A percentile compares a stretch with the other conserved stretches of the same genome.
These are phyloP conservation scores for Dryas drummondii DNA, from an alignment of 306 rosid genomes.

Conservation along the genomic window DNA sequence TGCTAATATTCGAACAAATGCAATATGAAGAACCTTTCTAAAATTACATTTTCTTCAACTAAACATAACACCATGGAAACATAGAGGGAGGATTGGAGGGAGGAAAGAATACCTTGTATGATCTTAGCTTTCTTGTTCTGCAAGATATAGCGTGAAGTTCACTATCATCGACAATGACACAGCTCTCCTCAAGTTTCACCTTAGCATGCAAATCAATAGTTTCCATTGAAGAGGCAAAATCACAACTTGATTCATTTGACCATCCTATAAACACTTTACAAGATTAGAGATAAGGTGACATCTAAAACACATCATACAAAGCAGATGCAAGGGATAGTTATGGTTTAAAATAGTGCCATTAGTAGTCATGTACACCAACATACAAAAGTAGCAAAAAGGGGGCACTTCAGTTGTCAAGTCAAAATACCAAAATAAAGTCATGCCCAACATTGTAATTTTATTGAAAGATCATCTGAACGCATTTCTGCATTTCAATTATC, in stretches of 20 bases:
- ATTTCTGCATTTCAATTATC: background rate
- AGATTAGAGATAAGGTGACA: constrained; percentile 5
- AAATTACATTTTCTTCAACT: background rate
- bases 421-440: background rate
- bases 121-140: constrained; percentile 63
- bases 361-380: background rate
- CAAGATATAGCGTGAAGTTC: constrained; percentile 51
- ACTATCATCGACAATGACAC: constrained; percentile 52
- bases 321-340: background rate
- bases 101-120: constrained; percentile 62
- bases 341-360: background rate
- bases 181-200: constrained; percentile 42
- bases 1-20: background rate
- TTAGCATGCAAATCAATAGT: constrained; percentile 57
- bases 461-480: background rate
- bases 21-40: background rate
- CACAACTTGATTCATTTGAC: constrained; percentile 32
- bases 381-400: background rate
- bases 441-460: background rate
- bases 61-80: background rate
- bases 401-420: background rate
- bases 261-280: constrained; percentile 28
- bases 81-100: constrained; percentile 10
- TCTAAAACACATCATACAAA: background rate
- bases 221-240: constrained; percentile 41